Conservation (phyloP, 345 rosid species). For the Schrenkiella parvula region DNA sequence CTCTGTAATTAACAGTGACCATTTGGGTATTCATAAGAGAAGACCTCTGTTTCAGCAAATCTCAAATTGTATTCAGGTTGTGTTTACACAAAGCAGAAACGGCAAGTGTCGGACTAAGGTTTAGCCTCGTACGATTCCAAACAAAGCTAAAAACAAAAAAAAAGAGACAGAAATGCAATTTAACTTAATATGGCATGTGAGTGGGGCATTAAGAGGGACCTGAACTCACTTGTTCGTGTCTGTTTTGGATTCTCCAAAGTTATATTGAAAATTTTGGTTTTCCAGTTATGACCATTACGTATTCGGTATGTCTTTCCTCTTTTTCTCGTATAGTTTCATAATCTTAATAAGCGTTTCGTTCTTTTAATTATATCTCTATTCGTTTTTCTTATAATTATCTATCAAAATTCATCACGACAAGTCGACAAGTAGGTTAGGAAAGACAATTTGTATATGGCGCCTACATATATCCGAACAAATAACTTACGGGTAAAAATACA, state of each 20-base stretch:
- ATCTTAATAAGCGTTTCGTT: not conserved
- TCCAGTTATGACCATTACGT: not conserved
- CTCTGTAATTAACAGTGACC: conserved; percentile 28
- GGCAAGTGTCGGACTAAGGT: not conserved
- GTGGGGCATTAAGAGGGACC: conserved; percentile 10
- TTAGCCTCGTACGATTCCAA: conserved; percentile 12
- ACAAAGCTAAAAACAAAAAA: not conserved
- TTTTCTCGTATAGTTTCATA: not conserved
- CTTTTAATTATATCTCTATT: not conserved
- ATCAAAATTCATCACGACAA: conserved; percentile 17
- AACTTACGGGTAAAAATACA: not conserved
- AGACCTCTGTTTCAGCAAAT: conserved; percentile 7
- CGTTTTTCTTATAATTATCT: not conserved
- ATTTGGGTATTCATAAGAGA: conserved; percentile 17
- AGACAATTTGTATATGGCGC: not conserved
- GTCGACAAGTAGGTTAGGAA: conserved; percentile 8
- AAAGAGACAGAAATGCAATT: not conserved
- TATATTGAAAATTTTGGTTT: not conserved
- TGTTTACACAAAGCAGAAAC: not conserved
- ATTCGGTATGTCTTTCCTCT: not conserved
- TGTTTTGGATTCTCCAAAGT: not conserved
- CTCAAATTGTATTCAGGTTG: not conserved
- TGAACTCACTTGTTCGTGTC: not conserved
- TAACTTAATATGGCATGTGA: not conserved
- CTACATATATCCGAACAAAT: not conserved